A percentile compares a stretch with the other conserved stretches of the same genome.
These are phyloP conservation scores for Kurtzmaniella natalensis DNA, from an alignment of 1,139 yeast species.

Conservation along the genomic window DNA sequence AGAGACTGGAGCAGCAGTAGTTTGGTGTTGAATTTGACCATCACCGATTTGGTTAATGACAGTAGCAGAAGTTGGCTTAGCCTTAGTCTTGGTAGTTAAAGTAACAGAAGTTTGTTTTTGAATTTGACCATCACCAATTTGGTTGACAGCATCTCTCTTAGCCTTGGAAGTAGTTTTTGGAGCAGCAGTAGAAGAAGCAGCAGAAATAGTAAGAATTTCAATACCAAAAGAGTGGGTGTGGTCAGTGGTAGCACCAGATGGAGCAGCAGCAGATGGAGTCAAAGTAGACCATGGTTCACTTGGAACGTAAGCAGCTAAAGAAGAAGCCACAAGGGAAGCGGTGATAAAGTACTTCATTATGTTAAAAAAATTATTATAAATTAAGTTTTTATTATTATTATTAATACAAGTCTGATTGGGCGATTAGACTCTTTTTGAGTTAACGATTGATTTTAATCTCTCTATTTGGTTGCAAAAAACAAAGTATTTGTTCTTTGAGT, in stretches of 20 bases:
- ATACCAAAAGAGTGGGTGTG: slow-evolving; percentile 64
- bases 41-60: slow-evolving; percentile 30
- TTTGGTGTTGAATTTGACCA: slow-evolving; percentile 35
- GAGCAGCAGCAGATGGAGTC: slow-evolving; percentile 55
- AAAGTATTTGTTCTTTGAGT: neutral
- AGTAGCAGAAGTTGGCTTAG: slow-evolving; percentile 22
- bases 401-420: too few relatives aligned
- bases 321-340: slow-evolving; percentile 38
- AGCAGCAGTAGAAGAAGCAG: slow-evolving; percentile 23
- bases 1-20: slow-evolving; percentile 20
- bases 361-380: too few relatives aligned
- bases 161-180: slow-evolving; percentile 14
- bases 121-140: slow-evolving; percentile 27
- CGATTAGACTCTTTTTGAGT: too few relatives aligned
- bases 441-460: too few relatives aligned
- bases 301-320: slow-evolving; percentile 64
- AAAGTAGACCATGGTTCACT: slow-evolving; percentile 71
- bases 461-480: too few relatives aligned
- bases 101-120: slow-evolving; percentile 22
- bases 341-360: slow-evolving; percentile 30
- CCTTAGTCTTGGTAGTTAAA: slow-evolving; percentile 19
- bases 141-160: slow-evolving; percentile 26
- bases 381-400: too few relatives aligned
- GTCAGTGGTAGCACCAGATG: slow-evolving; percentile 58
- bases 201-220: slow-evolving; percentile 50